Base-by-base conservation (phyloP, 768 basidiomycete genomes). In the Podaxis sp. region DNA sequence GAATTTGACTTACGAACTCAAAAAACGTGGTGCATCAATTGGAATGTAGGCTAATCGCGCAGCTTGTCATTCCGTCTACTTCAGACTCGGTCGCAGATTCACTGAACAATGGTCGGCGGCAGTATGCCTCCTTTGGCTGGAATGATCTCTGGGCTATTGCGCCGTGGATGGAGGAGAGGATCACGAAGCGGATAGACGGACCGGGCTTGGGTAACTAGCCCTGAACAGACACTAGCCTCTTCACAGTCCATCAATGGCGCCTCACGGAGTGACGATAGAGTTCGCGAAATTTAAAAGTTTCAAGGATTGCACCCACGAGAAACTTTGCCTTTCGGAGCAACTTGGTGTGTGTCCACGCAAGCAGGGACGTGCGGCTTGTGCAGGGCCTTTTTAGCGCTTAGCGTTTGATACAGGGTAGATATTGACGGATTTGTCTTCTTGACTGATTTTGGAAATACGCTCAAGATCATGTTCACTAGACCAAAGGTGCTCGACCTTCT, bases 141-240 rank as follows among this genome's bases (percentile, higher is more conserved):
- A 75, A 76, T 19, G 92, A 93, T 70, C 74, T 94, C 41, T 79
- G 80, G 70, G 80, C 85, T 36, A 84, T 93, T 61, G 89, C 91
- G 41, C 92, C 90, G 2, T 93, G 92, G 92, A 82, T 93, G 77
- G 81, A 87, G 61, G 83, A 86, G 57, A 77, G 77, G 59, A 80
- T 91, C 61, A 82, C 85, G 33, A 86, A 79, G 68, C 82, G 78
- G 68, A 86, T 93, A 64, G 79, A 85, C 61, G 92, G 91, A 1
- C 80, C 83, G 55, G 89, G 91, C n/a, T 76, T 93, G 43, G 90
- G 91, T 37, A 80, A 83, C 57, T 80, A 55, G 12, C 25, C 49
- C 13, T 50, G 19, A 19, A n/a, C 19, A 46, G 43, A 46, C 9
- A 6, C 43, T 46, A 46, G 8, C 43, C 17, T n/a, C 17, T 46